Evolutionary conservation across 768 basidiomycete species (phyloP).

Genomic region (Tylopilus cervinicoccineus): DNA sequence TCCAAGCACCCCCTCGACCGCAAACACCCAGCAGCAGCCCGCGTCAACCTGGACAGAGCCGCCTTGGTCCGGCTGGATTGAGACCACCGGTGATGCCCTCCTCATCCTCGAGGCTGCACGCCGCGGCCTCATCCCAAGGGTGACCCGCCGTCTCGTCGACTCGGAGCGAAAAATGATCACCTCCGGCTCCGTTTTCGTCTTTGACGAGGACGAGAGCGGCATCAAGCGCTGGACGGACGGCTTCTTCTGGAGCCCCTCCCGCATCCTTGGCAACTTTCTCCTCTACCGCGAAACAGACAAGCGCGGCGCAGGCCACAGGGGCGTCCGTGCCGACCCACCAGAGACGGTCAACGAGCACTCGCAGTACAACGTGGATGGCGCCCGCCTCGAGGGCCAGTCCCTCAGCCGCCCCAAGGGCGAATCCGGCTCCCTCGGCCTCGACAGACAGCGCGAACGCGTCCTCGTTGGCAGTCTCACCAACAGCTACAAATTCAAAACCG

Average conservation of each 20-base stretch:
- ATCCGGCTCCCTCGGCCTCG: slow-evolving; percentile 43
- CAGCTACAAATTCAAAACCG: slow-evolving; percentile 87
- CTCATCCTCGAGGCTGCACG: slow-evolving; percentile 94
- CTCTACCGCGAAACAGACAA: slow-evolving; percentile 95
- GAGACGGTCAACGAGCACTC: slow-evolving; percentile 39
- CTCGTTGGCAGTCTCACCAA: slow-evolving; percentile 91
- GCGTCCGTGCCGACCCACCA: slow-evolving; percentile 40
- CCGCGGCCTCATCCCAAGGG: slow-evolving; percentile 84
- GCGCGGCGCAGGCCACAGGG: slow-evolving; percentile 61
- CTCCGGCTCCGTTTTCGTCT: slow-evolving; percentile 93
- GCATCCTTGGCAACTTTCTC: slow-evolving; percentile 92
- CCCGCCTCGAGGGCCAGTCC: slow-evolving; percentile 36
- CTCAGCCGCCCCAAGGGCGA: slow-evolving; percentile 66
- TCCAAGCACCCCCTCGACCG: slow-evolving; percentile 12
- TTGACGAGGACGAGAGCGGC: slow-evolving; percentile 94
- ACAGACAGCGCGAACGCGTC: slow-evolving; percentile 73
- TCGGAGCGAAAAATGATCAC: slow-evolving; percentile 91
- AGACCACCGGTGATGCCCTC: slow-evolving; percentile 92
- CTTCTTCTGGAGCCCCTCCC: slow-evolving; percentile 91
- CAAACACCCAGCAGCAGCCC: slow-evolving; percentile 26
- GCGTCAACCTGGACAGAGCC: slow-evolving; percentile 73
- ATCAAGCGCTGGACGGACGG: slow-evolving; percentile 99
- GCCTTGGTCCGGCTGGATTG: slow-evolving; percentile 93
- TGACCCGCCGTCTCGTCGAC: slow-evolving; percentile 89
- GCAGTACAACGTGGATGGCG: slow-evolving; percentile 33